These are phyloP conservation scores for Cordyceps fumosorosea DNA, from an alignment of 2,329 filamentous ascomycete species.

Conservation along the genomic window DNA sequence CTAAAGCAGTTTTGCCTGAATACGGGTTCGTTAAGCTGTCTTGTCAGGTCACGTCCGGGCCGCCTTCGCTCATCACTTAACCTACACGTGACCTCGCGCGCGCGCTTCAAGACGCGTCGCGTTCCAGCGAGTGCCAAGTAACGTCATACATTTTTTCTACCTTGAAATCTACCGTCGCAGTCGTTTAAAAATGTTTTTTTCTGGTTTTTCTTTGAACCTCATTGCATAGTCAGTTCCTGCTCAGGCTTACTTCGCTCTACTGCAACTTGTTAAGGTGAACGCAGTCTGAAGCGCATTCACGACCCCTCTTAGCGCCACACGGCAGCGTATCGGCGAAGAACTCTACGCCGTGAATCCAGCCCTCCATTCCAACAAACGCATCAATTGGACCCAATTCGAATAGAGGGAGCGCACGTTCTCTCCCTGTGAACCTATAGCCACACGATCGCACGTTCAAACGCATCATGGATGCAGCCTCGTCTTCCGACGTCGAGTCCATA, in stretches of 20 bases:
- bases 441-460: background rate
- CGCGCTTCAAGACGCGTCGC: background rate
- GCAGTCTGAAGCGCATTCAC: slow-evolving; percentile 5
- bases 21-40: no score
- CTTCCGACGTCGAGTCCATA: slow-evolving; percentile 26
- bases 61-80: background rate
- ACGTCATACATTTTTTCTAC: slow-evolving; percentile 2
- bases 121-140: background rate
- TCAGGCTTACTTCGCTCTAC: background rate
- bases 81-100: slow-evolving; percentile 6
- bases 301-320: background rate
- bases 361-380: background rate
- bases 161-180: background rate
- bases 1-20: no score
- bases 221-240: background rate
- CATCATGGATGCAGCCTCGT: slow-evolving; percentile 25
- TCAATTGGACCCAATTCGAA: background rate
- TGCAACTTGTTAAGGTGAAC: background rate
- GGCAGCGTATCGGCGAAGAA: background rate
- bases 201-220: background rate
- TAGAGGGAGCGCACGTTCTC: background rate
- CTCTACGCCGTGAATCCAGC: background rate
- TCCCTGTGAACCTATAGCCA: background rate
- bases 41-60: background rate
- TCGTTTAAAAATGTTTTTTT: background rate